Evolutionary conservation across 768 basidiomycete genomes (phyloP).

Genomic region (Panaeolus papilionaceus): DNA sequence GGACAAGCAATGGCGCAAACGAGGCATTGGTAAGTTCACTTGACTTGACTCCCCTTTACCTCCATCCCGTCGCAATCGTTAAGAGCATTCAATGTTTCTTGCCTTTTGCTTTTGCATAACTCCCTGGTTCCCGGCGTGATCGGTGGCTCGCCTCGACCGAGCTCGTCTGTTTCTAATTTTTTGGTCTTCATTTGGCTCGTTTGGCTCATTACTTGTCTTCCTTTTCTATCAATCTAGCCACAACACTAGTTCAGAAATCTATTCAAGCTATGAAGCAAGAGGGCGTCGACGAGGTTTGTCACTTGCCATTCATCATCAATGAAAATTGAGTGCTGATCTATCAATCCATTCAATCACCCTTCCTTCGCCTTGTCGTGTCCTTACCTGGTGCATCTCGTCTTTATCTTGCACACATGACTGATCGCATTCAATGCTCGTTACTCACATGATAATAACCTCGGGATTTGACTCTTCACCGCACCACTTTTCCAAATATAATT

Average conservation of each 20-base stretch:
- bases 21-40: slow-evolving; percentile 82
- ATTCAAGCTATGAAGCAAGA: slow-evolving; percentile 83
- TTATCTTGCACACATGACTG: slow-evolving; percentile 10
- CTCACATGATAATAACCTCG: neutral
- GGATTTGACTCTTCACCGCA: neutral
- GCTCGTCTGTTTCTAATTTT: neutral
- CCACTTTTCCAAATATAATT: slow-evolving; percentile 6
- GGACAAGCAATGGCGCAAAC: slow-evolving; percentile 80
- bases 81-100: neutral
- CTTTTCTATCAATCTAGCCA: slow-evolving; percentile 62
- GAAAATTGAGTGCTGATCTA: slow-evolving; percentile 13
- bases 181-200: slow-evolving; percentile 27
- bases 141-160: neutral
- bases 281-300: slow-evolving; percentile 85
- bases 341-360: neutral
- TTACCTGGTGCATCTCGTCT: slow-evolving; percentile 7
- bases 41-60: slow-evolving; percentile 39
- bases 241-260: slow-evolving; percentile 81
- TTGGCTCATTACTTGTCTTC: slow-evolving; percentile 47
- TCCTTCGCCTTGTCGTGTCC: neutral
- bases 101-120: slow-evolving; percentile 36
- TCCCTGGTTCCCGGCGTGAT: neutral
- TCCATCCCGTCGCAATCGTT: slow-evolving; percentile 38
- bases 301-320: slow-evolving; percentile 3
- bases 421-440: neutral